A percentile compares a stretch with the other conserved stretches of the same genome.
Conservation (phyloP, 2,329 filamentous ascomycete species). For the Herpotrichia juniperi region DNA sequence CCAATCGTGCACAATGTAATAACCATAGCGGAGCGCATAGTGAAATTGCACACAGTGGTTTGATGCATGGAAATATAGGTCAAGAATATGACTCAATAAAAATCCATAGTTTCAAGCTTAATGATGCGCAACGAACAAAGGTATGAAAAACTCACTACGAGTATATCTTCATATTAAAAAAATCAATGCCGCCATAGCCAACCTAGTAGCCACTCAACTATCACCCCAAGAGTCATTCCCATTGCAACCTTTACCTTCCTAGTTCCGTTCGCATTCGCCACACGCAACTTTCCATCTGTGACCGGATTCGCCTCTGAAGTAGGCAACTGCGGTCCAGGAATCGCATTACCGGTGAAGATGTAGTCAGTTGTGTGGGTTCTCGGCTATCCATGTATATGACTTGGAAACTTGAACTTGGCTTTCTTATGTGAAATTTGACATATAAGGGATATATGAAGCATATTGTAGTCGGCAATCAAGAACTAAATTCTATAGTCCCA, state of each 20-base stretch:
- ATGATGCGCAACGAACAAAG: too few species aligned
- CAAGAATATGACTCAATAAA: too few species aligned
- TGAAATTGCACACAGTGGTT: too few species aligned
- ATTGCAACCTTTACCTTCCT: not conserved
- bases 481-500: constrained; percentile 2
- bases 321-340: not conserved
- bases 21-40: too few species aligned
- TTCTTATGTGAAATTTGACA: not conserved
- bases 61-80: too few species aligned
- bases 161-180: too few species aligned
- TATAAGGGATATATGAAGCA: not conserved
- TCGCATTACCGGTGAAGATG: constrained; percentile 1
- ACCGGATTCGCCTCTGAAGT: constrained; percentile 1
- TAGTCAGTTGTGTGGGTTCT: not conserved
- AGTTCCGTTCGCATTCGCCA: not conserved
- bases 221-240: not conserved
- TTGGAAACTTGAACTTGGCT: not conserved
- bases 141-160: too few species aligned
- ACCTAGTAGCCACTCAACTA: not conserved
- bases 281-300: constrained; percentile 2
- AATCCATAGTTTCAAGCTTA: too few species aligned
- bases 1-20: too few species aligned
- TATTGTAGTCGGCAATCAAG: constrained; percentile 3
- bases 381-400: not conserved
- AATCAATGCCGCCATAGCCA: not conserved